Evolutionary conservation across 108 stramenopile species (phyloP), one percentile per base, ranked within the genome.

Genomic region (Phaeodactylum tricornutum): DNA sequence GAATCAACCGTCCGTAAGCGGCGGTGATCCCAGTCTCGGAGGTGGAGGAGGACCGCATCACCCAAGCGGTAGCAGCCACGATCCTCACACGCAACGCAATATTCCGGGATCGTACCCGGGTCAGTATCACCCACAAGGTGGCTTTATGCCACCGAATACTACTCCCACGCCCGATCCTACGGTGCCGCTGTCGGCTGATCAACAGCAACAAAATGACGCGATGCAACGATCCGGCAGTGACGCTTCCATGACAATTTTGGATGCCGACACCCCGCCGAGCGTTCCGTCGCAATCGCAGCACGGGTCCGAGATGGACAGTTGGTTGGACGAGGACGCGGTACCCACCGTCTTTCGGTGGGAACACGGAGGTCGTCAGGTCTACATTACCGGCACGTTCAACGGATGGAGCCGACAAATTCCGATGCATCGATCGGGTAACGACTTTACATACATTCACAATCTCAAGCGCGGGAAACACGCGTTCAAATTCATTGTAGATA

Each of bases 401-500:
- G 92, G 91, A 23, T 99, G 98, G 98, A 74, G 77, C 2, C 69
- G 95, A 50, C 95, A 98, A 64, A 96, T 96, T 46, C 96, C 96
- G 51, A 99, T 99, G 98, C 95, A 97, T 57, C 87, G 98, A 19
- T 92, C 88, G n/a, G 98, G 98, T 47, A 97, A 99, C 53, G 98
- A 99, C 64, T 99, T 99, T 69, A 97, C 94, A 23, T 97, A 99
- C 69, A 96, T 99, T 60, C 96, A 96, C 67, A 92, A 94, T 59
- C 71, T 99, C 20, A 93, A 90, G 62, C 57, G 83, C 51, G 95
- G 95, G 25, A 95, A 92, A 61, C 94, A 95, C 47, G 96, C 96
- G 28, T 99, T 93, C 66, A 97, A 98, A 72, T 99, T 96, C 61
- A 96, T 99, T 50, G 98, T 99, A 4, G 98, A 99, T 56, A 96